Base-by-base conservation (phyloP, 257 asterid species). In the Solanum bukasovii region DNA sequence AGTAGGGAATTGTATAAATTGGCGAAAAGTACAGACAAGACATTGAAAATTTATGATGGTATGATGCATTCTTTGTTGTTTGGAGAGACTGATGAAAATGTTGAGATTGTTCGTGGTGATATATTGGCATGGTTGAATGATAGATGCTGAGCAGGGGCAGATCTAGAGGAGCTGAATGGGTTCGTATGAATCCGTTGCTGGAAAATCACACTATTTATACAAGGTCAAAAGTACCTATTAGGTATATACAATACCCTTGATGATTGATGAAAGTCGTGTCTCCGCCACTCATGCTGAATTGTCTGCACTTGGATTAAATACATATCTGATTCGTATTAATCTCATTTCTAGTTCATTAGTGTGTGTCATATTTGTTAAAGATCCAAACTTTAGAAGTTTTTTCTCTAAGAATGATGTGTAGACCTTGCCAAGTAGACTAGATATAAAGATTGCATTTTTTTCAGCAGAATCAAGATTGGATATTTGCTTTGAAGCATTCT, bases 21-120 rank as follows among this genome's bases (percentile, higher is more conserved):
- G 94, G 94, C 98, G 0, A 93, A 88, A 87, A 93, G 98, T n/a
- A 87, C 85, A 85, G 99, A 97, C 31, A 97, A 96, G 93, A 95
- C 90, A 33, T 61, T 97, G 86, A 92, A 89, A 93, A 95, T 97
- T 33, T 97, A 93, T 83, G 98, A 96, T 7, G 98, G 98, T 68
- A 97, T 96, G 98, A 90, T 96, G 96, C 99, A 97, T 88, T 93
- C 98, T n/a, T 88, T 97, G 94, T 68, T 94, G 94, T 94, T 94
- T 21, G 98, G 99, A 44, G 99, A 97, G 84, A 94, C 98, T 12
- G 98, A 97, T 90, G 97, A 95, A 13, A 97, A 97, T 92, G 89
- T 97, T 74, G 97, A 87, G 74, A 81, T 88, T 89, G 98, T 97
- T 81, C 93, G 98, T 34, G 67, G 70, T 9, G 96, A 96, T 91